phyloP scores from a whole-genome alignment of 768 basidiomycete species.

The Panaeolus papilionaceus region DNA sequence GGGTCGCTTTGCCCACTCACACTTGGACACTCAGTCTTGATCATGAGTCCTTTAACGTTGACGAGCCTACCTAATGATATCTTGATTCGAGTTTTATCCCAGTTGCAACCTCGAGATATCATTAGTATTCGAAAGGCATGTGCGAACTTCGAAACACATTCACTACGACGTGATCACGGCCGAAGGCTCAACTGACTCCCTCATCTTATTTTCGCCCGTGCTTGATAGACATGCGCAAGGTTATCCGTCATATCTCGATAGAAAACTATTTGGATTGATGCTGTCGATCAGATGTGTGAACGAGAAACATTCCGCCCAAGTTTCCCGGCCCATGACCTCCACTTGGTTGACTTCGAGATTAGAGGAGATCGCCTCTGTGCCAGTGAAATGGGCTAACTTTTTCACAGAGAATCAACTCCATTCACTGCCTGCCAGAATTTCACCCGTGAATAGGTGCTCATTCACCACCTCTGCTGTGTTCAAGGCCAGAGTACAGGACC shows the following conservation, averaged over 20 bases:
- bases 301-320: neutral
- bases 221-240: neutral
- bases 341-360: neutral
- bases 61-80: neutral
- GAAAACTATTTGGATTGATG: neutral
- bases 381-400: neutral
- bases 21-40: neutral
- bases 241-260: neutral
- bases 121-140: neutral
- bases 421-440: neutral
- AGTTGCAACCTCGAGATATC: neutral
- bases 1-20: no score
- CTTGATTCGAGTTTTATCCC: neutral
- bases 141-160: neutral
- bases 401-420: neutral
- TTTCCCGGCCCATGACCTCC: neutral
- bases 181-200: no score
- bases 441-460: neutral
- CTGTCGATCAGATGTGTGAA: neutral
- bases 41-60: neutral
- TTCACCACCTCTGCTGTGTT: neutral
- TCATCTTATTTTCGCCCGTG: neutral
- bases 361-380: neutral
- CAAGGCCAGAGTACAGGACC: neutral
- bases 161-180: neutral